phyloP scores from a whole-genome alignment of 2,329 filamentous ascomycete genomes.

The Xylariaceae sp. region DNA sequence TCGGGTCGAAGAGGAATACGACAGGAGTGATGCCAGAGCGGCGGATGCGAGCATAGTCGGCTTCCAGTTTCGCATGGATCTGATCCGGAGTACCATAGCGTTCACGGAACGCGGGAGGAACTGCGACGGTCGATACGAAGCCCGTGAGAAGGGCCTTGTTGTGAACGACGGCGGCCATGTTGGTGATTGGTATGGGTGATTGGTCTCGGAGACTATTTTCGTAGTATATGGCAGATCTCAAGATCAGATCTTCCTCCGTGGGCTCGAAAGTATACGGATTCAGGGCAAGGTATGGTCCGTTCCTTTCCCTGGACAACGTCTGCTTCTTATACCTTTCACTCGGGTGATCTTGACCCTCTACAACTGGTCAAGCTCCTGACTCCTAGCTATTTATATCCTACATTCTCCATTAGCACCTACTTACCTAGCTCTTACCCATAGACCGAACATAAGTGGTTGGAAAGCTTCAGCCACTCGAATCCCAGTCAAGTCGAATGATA shows the following conservation, averaged over 20 bases:
- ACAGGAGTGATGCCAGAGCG: conserved; percentile 13
- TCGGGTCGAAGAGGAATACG: conserved; percentile 1
- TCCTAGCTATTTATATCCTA: background rate
- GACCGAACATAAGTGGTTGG: too few species aligned
- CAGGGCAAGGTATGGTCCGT: background rate
- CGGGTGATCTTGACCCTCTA: background rate
- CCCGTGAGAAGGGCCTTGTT: conserved; percentile 13
- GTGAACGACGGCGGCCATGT: conserved; percentile 6
- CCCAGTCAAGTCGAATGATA: too few species aligned
- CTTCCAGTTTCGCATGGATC: conserved; percentile 14
- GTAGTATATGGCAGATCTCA: background rate
- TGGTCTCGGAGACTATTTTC: background rate
- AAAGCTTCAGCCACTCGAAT: too few species aligned
- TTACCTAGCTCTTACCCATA: too few species aligned
- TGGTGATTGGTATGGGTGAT: background rate
- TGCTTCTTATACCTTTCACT: background rate
- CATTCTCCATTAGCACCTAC: too few species aligned
- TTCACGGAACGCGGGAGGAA: conserved; percentile 8
- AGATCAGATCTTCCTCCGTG: background rate
- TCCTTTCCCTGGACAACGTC: background rate
- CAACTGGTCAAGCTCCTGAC: background rate
- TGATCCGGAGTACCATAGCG: conserved; percentile 12
- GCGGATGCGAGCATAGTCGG: conserved; percentile 13
- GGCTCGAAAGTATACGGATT: background rate
- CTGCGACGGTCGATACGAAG: conserved; percentile 2